Base-by-base conservation (phyloP, 2,329 filamentous ascomycete genomes). In the Triangularia verruculosa region DNA sequence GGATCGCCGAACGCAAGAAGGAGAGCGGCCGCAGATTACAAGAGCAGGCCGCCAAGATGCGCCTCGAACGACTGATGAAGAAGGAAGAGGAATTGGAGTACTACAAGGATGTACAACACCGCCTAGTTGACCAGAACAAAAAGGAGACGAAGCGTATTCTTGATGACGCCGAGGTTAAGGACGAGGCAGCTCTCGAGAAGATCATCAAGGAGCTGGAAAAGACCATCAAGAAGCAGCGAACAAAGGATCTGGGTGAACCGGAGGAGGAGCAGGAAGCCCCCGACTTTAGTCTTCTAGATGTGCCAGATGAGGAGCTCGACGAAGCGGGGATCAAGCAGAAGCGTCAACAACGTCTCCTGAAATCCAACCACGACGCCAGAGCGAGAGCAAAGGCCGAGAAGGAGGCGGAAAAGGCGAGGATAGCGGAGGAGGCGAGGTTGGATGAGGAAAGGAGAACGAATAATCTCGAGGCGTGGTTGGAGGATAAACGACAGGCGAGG, bases 21-120 rank as follows among this genome's bases (percentile, higher is more conserved):
- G 95, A 99, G 77, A 95, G 92, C 70, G 95, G 95, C 0, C 84
- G 95, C 67, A 84, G 96, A 54, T 75, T 99, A 25, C 95, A 99
- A 75, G 93, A 97, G 72, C 95, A 99, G 76, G 95, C 95, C 0
- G 94, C 94, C 9, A 98, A 97, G 77, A 97, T 97, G 92, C 89
- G 95, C 7, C 80, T 99, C 0, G 95, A 99, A 68, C 96, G 96
- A 72, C 82, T 99, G 55, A 92, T 98, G 74, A 91, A 91, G 73
- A 99, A 99, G 77, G 95, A 99, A 77, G 88, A 96, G 73, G 93
- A 98, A 74, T 80, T 98, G 1, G 93, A 96, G 70, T 97, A 97
- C 76, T 97, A 93, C 81, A 93, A 92, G 73, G 86, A 92, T 64
- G 79, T 99, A 3, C 92, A 96, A 72, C 76, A 80, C 32, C 87